Evolutionary conservation across 2,329 filamentous ascomycete species (phyloP).

Genomic region (Aureobasidium sp.): DNA sequence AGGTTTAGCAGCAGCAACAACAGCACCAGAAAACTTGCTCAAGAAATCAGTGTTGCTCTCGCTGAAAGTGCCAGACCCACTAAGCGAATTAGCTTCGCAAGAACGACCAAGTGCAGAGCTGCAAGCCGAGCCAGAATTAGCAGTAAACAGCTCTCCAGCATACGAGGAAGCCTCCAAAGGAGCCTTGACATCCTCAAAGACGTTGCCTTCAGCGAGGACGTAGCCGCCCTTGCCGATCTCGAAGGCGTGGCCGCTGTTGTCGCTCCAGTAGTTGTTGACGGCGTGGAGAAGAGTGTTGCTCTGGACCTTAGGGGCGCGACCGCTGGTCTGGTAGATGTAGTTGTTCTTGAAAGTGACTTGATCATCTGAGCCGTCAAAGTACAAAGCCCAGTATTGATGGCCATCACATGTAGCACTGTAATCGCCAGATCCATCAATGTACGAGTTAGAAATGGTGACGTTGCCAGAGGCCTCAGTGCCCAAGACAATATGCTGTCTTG

Average conservation of each 20-base stretch:
- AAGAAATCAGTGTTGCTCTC: conserved; percentile 38
- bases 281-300: conserved; percentile 49
- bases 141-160: conserved; percentile 32
- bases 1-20: conserved; percentile 37
- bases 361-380: conserved; percentile 47
- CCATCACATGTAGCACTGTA: conserved; percentile 51
- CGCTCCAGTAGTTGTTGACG: conserved; percentile 51
- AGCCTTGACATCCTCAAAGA: conserved; percentile 28
- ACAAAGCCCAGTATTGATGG: conserved; percentile 53
- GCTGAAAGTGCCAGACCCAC: conserved; percentile 15
- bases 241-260: conserved; percentile 46
- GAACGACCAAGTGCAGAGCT: conserved; percentile 36
- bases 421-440: conserved; percentile 46
- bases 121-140: conserved; percentile 33
- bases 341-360: conserved; percentile 50
- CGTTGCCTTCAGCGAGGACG: conserved; percentile 42
- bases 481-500: conserved; percentile 51
- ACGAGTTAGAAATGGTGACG: conserved; percentile 51
- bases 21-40: conserved; percentile 43
- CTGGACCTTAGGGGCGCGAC: conserved; percentile 45
- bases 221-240: conserved; percentile 31
- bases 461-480: conserved; percentile 45
- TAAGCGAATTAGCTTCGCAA: conserved; percentile 40
- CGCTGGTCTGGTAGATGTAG: conserved; percentile 50
- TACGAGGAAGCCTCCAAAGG: conserved; percentile 28